Percentiles rank a stretch among this genome's conserved stretches.
phyloP scores from a whole-genome alignment of 2,329 filamentous ascomycete genomes.

The Calonectria naviculata region DNA sequence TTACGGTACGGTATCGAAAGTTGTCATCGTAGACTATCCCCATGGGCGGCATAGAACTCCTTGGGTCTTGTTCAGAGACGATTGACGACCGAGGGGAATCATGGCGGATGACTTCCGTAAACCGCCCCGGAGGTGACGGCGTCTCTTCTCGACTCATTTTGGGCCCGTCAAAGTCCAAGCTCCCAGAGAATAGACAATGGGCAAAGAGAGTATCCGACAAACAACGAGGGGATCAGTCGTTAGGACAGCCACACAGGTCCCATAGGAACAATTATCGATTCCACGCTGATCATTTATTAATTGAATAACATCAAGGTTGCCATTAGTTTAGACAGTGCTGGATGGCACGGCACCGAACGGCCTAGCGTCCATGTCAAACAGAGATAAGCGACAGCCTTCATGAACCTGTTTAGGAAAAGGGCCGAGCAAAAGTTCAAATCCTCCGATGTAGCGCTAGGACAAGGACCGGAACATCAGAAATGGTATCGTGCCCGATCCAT shows the following conservation, averaged over 20 bases:
- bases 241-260: background rate
- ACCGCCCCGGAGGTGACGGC: background rate
- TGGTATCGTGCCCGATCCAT: background rate
- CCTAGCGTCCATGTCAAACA: background rate
- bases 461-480: background rate
- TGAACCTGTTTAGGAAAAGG: background rate
- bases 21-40: slow-evolving; percentile 1
- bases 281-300: too few species aligned
- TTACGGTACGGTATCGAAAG: slow-evolving; percentile 13
- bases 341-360: too few species aligned
- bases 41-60: background rate
- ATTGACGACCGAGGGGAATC: slow-evolving; percentile 1
- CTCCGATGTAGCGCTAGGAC: background rate
- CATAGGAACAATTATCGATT: background rate
- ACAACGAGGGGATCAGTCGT: too few species aligned
- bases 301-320: background rate
- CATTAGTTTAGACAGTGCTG: background rate
- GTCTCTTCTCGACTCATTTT: slow-evolving; percentile 11
- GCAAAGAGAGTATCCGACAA: background rate
- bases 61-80: slow-evolving; percentile 1
- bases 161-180: background rate
- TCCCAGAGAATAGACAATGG: background rate
- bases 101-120: background rate
- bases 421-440: background rate
- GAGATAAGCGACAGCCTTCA: background rate